phyloP scores from a whole-genome alignment of 108 stramenopile genomes.

The Discostella pseudostelligera region DNA sequence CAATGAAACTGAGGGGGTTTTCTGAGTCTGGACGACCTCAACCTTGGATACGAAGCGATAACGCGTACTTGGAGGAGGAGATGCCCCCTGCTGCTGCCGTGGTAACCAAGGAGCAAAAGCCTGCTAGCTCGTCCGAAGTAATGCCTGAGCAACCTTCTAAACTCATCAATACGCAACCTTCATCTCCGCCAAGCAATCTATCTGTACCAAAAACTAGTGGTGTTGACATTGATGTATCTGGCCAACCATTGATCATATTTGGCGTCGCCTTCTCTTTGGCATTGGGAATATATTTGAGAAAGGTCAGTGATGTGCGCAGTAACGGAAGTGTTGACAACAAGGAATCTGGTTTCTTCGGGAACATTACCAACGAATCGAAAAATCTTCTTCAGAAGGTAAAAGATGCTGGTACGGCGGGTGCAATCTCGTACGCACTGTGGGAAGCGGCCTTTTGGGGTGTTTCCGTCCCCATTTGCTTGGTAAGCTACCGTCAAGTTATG shows the following conservation, averaged over 20 bases:
- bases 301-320: not conserved
- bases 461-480: constrained; percentile 21
- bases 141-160: not conserved
- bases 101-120: not conserved
- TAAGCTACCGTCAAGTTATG: constrained; percentile 19
- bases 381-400: constrained; percentile 71
- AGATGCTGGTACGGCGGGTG: constrained; percentile 73
- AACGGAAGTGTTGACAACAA: not conserved
- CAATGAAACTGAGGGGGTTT: not conserved
- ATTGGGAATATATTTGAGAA: constrained; percentile 11
- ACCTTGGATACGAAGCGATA: not conserved
- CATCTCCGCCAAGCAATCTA: not conserved
- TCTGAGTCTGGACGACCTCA: not conserved
- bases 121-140: not conserved
- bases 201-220: not conserved
- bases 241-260: not conserved
- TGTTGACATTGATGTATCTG: constrained; percentile 1
- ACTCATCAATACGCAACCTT: not conserved
- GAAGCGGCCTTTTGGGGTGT: constrained; percentile 55
- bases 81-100: not conserved
- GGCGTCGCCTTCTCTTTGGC: not conserved
- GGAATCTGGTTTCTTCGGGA: constrained; percentile 22
- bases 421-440: constrained; percentile 76
- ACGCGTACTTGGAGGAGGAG: not conserved
- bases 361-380: constrained; percentile 45